Conservation (phyloP, 768 basidiomycete species). For the Lentinula guzmanii region DNA sequence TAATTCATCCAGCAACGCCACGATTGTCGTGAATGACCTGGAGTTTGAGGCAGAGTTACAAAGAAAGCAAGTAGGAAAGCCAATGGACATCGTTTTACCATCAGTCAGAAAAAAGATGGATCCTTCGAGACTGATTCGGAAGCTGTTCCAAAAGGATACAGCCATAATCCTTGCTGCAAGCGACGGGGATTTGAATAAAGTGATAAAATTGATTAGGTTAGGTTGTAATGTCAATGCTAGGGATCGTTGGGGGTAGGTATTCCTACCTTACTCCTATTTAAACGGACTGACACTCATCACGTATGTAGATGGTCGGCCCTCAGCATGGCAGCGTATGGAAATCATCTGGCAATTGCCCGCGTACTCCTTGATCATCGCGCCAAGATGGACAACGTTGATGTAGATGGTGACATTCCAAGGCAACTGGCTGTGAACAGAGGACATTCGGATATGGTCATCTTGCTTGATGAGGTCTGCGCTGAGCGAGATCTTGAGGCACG, state of each 20-base stretch:
- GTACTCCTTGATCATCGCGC: conserved; percentile 12
- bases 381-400: conserved; percentile 13
- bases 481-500: conserved; percentile 5
- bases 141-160: conserved; percentile 13
- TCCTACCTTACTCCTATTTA: neutral
- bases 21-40: neutral
- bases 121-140: conserved; percentile 10
- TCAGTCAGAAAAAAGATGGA: neutral
- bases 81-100: neutral
- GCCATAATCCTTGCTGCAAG: conserved; percentile 15
- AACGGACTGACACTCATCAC: neutral
- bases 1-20: neutral
- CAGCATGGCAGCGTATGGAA: conserved; percentile 14
- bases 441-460: conserved; percentile 10
- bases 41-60: neutral
- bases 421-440: conserved; percentile 12
- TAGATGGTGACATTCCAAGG: conserved; percentile 12
- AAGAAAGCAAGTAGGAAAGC: neutral
- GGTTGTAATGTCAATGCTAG: conserved; percentile 8
- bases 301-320: conserved; percentile 13
- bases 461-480: conserved; percentile 12
- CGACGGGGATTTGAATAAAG: conserved; percentile 12
- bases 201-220: conserved; percentile 9
- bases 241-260: conserved; percentile 2
- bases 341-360: conserved; percentile 12